Percentiles rank a stretch among this genome's conserved stretches.
Evolutionary conservation across 1,284 basidiomycete genomes (phyloP).

Genomic region (Leccinum pachyderme): DNA sequence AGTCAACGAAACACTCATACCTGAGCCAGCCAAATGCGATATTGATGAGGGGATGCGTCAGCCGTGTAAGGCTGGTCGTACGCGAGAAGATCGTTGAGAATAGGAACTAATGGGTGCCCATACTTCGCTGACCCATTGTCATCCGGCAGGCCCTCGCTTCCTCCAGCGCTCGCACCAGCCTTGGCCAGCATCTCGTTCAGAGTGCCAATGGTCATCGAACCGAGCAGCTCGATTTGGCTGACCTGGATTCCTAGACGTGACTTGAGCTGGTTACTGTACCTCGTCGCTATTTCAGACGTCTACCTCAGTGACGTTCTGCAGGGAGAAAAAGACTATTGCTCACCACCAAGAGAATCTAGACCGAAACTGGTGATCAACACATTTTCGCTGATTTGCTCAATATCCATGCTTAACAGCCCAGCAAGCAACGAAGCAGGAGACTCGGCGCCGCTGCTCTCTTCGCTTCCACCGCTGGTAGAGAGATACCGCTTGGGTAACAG

Average conservation of each 20-base stretch:
- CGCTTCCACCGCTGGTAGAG: slow-evolving; percentile 10
- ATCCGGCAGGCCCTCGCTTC: background rate
- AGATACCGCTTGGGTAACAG: slow-evolving; percentile 24
- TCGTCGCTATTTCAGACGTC: slow-evolving; percentile 16
- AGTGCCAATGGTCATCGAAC: slow-evolving; percentile 27
- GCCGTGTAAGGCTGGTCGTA: slow-evolving; percentile 32
- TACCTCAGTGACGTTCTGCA: background rate
- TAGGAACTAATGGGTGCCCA: slow-evolving; percentile 27
- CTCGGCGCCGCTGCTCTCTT: slow-evolving; percentile 15
- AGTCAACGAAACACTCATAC: slow-evolving; percentile 8
- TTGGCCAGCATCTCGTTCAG: slow-evolving; percentile 27
- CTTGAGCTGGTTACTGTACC: slow-evolving; percentile 31
- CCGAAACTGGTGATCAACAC: slow-evolving; percentile 32
- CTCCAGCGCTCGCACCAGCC: slow-evolving; percentile 7
- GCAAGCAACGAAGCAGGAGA: slow-evolving; percentile 28
- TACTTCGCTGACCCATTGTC: slow-evolving; percentile 31
- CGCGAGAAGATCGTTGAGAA: slow-evolving; percentile 29
- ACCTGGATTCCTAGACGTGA: slow-evolving; percentile 28
- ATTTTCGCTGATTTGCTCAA: slow-evolving; percentile 29
- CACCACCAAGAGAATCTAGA: slow-evolving; percentile 32
- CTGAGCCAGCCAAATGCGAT: slow-evolving; percentile 32
- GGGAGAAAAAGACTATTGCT: background rate
- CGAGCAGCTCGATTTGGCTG: slow-evolving; percentile 32
- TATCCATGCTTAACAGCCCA: slow-evolving; percentile 22
- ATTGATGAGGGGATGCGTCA: slow-evolving; percentile 31